Percentiles rank a stretch among this genome's conserved stretches.
phyloP scores from a whole-genome alignment of 78 protist genomes.

The Dictyostelium discoideum region dicty_2.7 NC_007089.4:1438001-1438500 shows the following conservation, averaged over 20 bases:
- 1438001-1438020: neutral
- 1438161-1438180: constrained; percentile 85
- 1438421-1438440: constrained; percentile 85
- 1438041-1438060: neutral
- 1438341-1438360: constrained; percentile 58
- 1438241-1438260: constrained; percentile 50
- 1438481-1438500: constrained; percentile 89
- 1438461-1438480: constrained; percentile 84
- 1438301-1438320: constrained; percentile 92
- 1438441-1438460: constrained; percentile 97
- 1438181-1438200: constrained; percentile 82
- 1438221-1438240: constrained; percentile 84
- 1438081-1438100: neutral
- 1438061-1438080: neutral
- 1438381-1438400: constrained; percentile 50
- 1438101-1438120: constrained; percentile 68
- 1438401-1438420: constrained; percentile 28
- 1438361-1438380: constrained; percentile 81
- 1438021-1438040: neutral
- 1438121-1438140: constrained; percentile 89
- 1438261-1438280: constrained; percentile 56
- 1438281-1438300: neutral
- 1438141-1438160: constrained; percentile 92
- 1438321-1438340: constrained; percentile 64
- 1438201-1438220: constrained; percentile 89